Percentiles rank a stretch among this genome's conserved stretches.
Evolutionary conservation across 1,284 basidiomycete genomes (phyloP).

Genomic region (Phenoliferia sp.): DNA sequence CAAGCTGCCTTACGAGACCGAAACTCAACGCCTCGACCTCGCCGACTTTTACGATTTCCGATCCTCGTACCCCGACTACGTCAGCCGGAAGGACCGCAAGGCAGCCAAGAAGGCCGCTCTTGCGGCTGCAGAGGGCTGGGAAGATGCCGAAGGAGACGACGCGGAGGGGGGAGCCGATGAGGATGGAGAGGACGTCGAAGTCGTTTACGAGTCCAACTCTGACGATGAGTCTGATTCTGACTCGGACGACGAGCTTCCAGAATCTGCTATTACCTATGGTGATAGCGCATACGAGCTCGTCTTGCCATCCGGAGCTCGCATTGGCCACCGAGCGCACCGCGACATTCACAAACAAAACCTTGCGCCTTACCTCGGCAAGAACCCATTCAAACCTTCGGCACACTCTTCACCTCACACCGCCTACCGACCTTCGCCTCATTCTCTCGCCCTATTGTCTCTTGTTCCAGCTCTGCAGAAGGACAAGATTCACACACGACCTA

Average conservation of each 20-base stretch:
- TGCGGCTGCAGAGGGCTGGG: conserved; percentile 42
- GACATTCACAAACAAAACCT: conserved; percentile 86
- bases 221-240: conserved; percentile 40
- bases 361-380: conserved; percentile 37
- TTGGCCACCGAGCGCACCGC: conserved; percentile 84
- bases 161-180: conserved; percentile 42
- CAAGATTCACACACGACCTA: conserved; percentile 23
- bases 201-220: conserved; percentile 43
- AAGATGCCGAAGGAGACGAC: conserved; percentile 50
- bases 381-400: conserved; percentile 24
- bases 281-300: conserved; percentile 75
- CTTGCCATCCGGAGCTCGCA: conserved; percentile 82
- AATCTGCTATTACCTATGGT: conserved; percentile 36
- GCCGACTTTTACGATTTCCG: conserved; percentile 94
- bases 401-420: conserved; percentile 20
- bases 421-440: conserved; percentile 24
- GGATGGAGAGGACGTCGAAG: conserved; percentile 40
- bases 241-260: conserved; percentile 27
- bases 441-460: conserved; percentile 23
- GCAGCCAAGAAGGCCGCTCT: conserved; percentile 39
- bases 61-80: conserved; percentile 64
- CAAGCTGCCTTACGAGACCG: conserved; percentile 85
- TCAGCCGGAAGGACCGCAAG: conserved; percentile 41
- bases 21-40: conserved; percentile 74
- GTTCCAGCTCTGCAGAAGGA: conserved; percentile 27